A percentile compares a stretch with the other conserved stretches of the same genome.
phyloP scores from a whole-genome alignment of 1,284 basidiomycete species.

The Pisolithus thermaeus region DNA sequence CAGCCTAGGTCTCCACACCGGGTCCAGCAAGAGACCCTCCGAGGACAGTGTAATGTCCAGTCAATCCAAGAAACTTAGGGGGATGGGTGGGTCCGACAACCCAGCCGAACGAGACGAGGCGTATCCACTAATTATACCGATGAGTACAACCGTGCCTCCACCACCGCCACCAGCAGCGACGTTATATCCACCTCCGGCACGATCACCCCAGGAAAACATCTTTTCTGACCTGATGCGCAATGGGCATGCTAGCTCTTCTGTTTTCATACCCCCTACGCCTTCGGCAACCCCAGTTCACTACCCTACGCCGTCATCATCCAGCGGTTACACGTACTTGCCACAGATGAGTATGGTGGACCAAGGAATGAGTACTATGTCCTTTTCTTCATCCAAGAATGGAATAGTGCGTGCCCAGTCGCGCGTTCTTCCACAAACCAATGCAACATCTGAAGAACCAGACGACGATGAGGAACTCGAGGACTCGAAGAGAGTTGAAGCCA shows the following conservation, averaged over 20 bases:
- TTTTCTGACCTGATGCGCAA: conserved; percentile 60
- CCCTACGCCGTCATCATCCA: conserved; percentile 25
- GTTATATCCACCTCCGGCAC: conserved; percentile 29
- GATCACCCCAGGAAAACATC: conserved; percentile 41
- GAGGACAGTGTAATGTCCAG: conserved; percentile 45
- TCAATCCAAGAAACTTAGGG: conserved; percentile 49
- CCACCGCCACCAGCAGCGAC: conserved; percentile 32
- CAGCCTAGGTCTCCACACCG: conserved; percentile 21
- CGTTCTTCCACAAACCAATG: conserved; percentile 17
- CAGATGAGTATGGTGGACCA: conserved; percentile 54
- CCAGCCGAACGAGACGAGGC: conserved; percentile 37
- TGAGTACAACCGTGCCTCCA: conserved; percentile 36
- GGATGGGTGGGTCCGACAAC: conserved; percentile 29
- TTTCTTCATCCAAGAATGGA: conserved; percentile 24
- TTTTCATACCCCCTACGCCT: conserved; percentile 51
- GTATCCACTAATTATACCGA: conserved; percentile 52
- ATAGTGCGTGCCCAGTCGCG: conserved; percentile 18
- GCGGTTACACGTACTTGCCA: conserved; percentile 52
- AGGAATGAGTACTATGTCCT: conserved; percentile 42
- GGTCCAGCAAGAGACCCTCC: conserved; percentile 31
- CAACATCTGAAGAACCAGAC: conserved; percentile 20
- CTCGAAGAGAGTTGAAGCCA: conserved; percentile 68
- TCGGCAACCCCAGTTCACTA: conserved; percentile 29
- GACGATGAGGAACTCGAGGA: conserved; percentile 35
- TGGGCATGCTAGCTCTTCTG: conserved; percentile 47